Base-by-base conservation (phyloP, 164 flowering plant species). In the Tetracentron sinense region DNA sequence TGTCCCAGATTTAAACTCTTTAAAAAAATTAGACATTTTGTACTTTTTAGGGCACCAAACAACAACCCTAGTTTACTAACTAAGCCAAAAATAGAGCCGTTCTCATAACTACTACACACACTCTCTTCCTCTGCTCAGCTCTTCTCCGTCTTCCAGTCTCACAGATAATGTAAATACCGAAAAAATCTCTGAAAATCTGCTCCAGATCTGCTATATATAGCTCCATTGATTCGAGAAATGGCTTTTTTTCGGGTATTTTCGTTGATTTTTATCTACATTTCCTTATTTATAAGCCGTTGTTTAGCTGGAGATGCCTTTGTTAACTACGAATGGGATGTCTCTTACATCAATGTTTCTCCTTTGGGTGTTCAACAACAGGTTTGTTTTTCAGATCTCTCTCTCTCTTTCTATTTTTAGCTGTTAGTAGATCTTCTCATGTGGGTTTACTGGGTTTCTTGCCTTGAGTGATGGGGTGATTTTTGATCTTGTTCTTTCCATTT, bases 341-440 rank as follows among this genome's bases (percentile, higher is more conserved):
- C 87, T 67, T 90, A 86, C 75, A 75, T 79, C 51, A 85, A 84
- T 10, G 85, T 70, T 55, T 74, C 97, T 50, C 97, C 97, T 28
- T 69, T 90, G 28, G 97, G 97, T 27, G 87, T 85, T 61, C 75
- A 83, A 54, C 94, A 87, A 67, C 88, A 78, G 96, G 93, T 90
- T 56, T 61, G 20, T 19, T 64, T 62, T 20, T 50, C 56, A n/a
- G 62, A 22, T 49, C 56, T 54, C 67, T 20, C 35, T 61, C 60
- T 38, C 28, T 14, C 47, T 47, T 58, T 31, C 31, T 58, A n/a
- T 57, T 31, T 14, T 23, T 56, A 38, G 49, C 31, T 58, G 23
- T 57, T 31, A 11, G 31, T 56, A 38, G 49, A n/a, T 66, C 22
- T 59, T 27, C 19, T 12, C 17, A 49, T 46, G 1, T 55, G 11